Base-by-base conservation (phyloP, 192 early-diverging fungal species). In the Mortierella alpina region DNA sequence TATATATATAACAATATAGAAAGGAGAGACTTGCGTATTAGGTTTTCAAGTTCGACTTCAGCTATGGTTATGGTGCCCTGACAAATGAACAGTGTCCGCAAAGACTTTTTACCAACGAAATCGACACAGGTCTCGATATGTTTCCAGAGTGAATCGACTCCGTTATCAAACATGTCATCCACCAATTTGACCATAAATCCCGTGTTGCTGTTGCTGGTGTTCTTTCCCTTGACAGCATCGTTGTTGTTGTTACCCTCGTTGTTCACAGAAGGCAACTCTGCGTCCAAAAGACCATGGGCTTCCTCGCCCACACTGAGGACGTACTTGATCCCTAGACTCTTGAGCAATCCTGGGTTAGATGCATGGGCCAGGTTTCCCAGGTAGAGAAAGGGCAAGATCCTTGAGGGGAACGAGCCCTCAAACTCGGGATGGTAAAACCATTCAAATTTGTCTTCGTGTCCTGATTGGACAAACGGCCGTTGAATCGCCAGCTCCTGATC, bases 341-440 rank as follows among this genome's bases (percentile, higher is more conserved):
- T 84, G 5, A 90, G 67, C 72, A 90, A 78, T 0, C 77, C 83
- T 18, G 85, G 86, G 66, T 90, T 90, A n/a, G 87, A 88, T 2
- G 89, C 87, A 75, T 90, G 89, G 42, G 87, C 87, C n/a, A 90
- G 66, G 59, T 90, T 90, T 2, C 89, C 89, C 3, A 90, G 68
- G 63, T 90, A 90, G 10, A 90, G 58, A 53, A 88, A 90, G 0
- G 87, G 86, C 31, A 90, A 57, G 45, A 90, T 88, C 20, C 86
- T 68, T 1, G 87, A 88, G 1, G 89, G 89, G 73, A 90, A 90
- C 6, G 87, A 86, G n/a, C 89, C 87, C 67, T 90, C 89, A 62
- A 90, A 90, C 41, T 76, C 70, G 18, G 84, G 78, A 7, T 83
- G 84, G 63, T 83, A 86, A 66, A 90, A 88, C 89, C 89, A 90